These are phyloP conservation scores for Aurantiochytrium sp. DNA, from an alignment of 108 stramenopile genomes.

Conservation along the genomic window DNA sequence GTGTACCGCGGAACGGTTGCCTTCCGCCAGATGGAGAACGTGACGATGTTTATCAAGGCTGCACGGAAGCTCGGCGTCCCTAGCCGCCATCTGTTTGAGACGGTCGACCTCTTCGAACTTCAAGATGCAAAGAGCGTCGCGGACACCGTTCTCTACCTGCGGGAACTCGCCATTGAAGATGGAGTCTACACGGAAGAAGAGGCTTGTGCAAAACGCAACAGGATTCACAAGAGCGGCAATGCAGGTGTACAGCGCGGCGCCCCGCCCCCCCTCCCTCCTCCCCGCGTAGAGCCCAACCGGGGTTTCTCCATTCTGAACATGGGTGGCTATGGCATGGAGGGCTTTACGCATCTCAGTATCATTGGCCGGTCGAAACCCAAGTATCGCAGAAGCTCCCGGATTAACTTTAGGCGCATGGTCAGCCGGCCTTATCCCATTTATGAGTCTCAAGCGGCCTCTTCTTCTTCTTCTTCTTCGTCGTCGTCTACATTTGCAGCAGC, in stretches of 20 bases:
- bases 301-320: background rate
- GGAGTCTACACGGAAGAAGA: background rate
- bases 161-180: background rate
- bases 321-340: background rate
- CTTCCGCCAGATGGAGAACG: constrained; percentile 49
- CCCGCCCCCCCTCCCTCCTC: background rate
- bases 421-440: background rate
- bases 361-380: background rate
- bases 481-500: no score
- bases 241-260: background rate
- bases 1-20: constrained; percentile 29
- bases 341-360: background rate
- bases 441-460: no score
- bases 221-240: background rate
- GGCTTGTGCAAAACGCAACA: background rate
- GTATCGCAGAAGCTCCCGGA: background rate
- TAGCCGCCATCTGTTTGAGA: constrained; percentile 42
- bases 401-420: background rate
- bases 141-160: constrained; percentile 34
- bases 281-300: background rate
- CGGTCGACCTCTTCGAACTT: constrained; percentile 39
- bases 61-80: constrained; percentile 30
- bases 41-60: constrained; percentile 18
- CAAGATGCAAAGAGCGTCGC: constrained; percentile 34
- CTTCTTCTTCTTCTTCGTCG: no score